Evolutionary conservation across 331 rosid genomes (phyloP).

Genomic region (Ulmus americana): DNA sequence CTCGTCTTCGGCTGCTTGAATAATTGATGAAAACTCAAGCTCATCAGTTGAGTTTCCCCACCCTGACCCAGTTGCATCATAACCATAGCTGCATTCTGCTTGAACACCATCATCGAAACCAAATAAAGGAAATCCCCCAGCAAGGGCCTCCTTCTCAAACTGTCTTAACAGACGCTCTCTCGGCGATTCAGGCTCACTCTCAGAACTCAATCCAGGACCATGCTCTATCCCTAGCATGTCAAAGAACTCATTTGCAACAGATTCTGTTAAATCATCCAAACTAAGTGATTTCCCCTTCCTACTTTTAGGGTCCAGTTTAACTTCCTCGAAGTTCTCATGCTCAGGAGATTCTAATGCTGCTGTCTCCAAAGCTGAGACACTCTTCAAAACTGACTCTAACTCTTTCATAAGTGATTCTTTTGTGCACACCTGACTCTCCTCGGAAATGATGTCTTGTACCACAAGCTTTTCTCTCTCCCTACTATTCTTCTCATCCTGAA

Average conservation of each 20-base stretch:
- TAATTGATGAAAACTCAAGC: constrained; percentile 34
- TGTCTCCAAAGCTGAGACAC: constrained; percentile 47
- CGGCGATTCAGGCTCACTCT: constrained; percentile 71
- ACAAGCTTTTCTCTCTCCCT: constrained; percentile 23
- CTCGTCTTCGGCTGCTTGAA: constrained; percentile 51
- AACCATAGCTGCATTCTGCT: constrained; percentile 22
- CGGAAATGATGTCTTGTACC: constrained; percentile 25
- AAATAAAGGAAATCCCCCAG: constrained; percentile 63
- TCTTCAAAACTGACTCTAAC: constrained; percentile 57
- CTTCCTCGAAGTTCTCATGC: constrained; percentile 28
- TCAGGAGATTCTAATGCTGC: constrained; percentile 53
- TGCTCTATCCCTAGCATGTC: constrained; percentile 51
- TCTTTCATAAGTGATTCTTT: constrained; percentile 64
- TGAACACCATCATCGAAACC: constrained; percentile 38
- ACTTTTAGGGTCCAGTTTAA: constrained; percentile 14
- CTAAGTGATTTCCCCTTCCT: constrained; percentile 33
- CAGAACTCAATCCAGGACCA: constrained; percentile 52
- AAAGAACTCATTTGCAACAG: constrained; percentile 68
- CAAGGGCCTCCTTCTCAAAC: constrained; percentile 62
- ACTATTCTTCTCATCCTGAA: constrained; percentile 31
- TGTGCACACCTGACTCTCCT: constrained; percentile 30
- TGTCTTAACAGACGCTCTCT: constrained; percentile 72
- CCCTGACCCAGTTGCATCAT: constrained; percentile 27
- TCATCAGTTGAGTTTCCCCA: constrained; percentile 32
- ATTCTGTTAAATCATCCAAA: constrained; percentile 53